Base-by-base conservation (phyloP, 768 basidiomycete genomes). In the Hemileccinum rubropunctum region DNA sequence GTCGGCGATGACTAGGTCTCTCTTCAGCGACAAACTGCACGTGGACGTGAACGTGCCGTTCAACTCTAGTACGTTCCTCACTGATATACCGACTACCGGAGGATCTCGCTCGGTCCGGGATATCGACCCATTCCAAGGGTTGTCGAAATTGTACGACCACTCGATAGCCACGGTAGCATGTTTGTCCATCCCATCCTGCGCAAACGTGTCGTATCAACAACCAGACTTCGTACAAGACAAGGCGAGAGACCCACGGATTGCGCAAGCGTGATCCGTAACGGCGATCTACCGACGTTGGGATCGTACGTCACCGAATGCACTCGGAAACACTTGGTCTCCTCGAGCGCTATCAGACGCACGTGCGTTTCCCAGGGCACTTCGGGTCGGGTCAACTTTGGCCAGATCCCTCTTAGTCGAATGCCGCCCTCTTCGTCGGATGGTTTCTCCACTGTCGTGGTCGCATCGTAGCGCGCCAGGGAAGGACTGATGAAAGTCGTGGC, bases 81-180 rank as follows among this genome's bases (percentile, higher is more conserved):
- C 32, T n/a, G 23, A 14, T 6, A 34, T 14, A 15, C 34, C 45
- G 6, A 45, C 32, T 20, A 20, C 32, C 20, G 35, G 35, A 23
- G 32, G 39, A 14, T 26, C 45, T 3, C 28, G 45, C 45, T 32
- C 45, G 7, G 23, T 33, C 20, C 45, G 32, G 14, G 32, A 35
- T 20, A 35, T 33, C 14, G 14, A 35, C 14, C 45, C 45, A 30
- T 27, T 26, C 45, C 45, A 46, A n/a, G 13, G 11, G 21, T 46
- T 46, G 13, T 37, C 15, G 23, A 33, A 46, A 37, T 35, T 37
- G 21, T 46, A 46, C 33, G 45, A 46, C 45, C 45, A 46, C 13
- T 46, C 35, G 4, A 46, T 13, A 9, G 45, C 20, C 21, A 46
- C 23, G 2, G 23, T 18, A 21, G 45, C 33, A 46, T 13, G 45